Base-by-base conservation (phyloP, 306 rosid genomes). In the Sicyos edulis region DNA sequence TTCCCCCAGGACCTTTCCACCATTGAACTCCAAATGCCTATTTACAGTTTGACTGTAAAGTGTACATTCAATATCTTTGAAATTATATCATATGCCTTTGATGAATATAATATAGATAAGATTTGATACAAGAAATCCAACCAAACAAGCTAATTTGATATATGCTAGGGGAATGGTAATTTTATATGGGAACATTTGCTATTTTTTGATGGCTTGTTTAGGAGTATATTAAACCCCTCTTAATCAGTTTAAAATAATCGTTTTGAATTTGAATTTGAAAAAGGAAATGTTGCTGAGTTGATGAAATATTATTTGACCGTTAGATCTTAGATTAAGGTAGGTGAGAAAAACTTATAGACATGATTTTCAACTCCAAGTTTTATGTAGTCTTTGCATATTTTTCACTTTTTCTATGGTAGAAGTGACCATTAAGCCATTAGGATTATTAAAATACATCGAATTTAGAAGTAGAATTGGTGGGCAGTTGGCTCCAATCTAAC, bases 321-420 rank as follows among this genome's bases (percentile, higher is more conserved):
- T n/a, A n/a, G n/a, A n/a, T n/a, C n/a, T n/a, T n/a, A n/a, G 59
- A 70, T 70, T 32, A 70, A 26, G 74, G 51, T 26, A 59, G 59
- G 16, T 50, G 13, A 19, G 60, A 64, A 24, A 70, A 52, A 70
- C 47, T 29, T 29, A 29, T 29, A 29, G 32, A 29, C 32, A 29
- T 29, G 32, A 29, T 29, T 29, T 29, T 29, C 32, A 29, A 29
- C 32, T 4, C 32, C 32, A 29, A 29, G 32, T 29, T 29, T 56
- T 72, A 19, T 21, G 2, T 54, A 55, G 75, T 72, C 75, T 42
- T 53, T 29, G 16, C 9, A 26, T 73, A 19, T 10, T 47, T 74
- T 29, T 59, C 49, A 59, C 56, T 60, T 74, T 74, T 74, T 74
- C 70, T 26, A 47, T 15, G 64, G n/a, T 58, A 40, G 32, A 58